Percentiles rank a stretch among this genome's conserved stretches.
These are phyloP conservation scores for Conticribra weissflogii DNA, from an alignment of 108 stramenopile genomes.

Conservation along the genomic window DNA sequence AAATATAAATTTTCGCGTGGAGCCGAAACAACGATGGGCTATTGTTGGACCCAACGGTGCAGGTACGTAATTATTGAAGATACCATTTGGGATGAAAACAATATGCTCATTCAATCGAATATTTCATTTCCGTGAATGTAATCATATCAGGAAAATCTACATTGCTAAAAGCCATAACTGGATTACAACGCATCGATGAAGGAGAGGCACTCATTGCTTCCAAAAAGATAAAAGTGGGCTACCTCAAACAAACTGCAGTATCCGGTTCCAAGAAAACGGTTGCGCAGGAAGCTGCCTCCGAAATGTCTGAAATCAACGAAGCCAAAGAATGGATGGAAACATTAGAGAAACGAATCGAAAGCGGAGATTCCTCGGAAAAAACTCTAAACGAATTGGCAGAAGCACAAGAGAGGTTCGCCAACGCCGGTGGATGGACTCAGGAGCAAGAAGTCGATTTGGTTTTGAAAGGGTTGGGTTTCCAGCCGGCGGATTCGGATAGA, in stretches of 20 bases:
- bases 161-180: conserved; percentile 67
- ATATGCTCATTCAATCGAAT: neutral
- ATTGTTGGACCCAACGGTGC: conserved; percentile 56
- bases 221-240: conserved; percentile 76
- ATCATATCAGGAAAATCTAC: conserved; percentile 31
- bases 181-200: conserved; percentile 62
- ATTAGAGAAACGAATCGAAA: conserved; percentile 42
- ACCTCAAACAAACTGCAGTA: conserved; percentile 87
- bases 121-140: neutral
- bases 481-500: conserved; percentile 66
- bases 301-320: conserved; percentile 75
- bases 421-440: conserved; percentile 86
- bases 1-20: conserved; percentile 74
- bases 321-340: conserved; percentile 56
- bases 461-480: conserved; percentile 88
- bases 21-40: conserved; percentile 76
- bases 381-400: conserved; percentile 62
- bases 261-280: conserved; percentile 85
- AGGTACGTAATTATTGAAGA: neutral
- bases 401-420: conserved; percentile 70
- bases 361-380: conserved; percentile 65
- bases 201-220: conserved; percentile 60
- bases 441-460: conserved; percentile 85
- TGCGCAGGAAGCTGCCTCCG: conserved; percentile 86
- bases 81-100: neutral